phyloP scores from a whole-genome alignment of 2,329 filamentous ascomycete genomes.

The Davidsoniella virescens region DNA sequence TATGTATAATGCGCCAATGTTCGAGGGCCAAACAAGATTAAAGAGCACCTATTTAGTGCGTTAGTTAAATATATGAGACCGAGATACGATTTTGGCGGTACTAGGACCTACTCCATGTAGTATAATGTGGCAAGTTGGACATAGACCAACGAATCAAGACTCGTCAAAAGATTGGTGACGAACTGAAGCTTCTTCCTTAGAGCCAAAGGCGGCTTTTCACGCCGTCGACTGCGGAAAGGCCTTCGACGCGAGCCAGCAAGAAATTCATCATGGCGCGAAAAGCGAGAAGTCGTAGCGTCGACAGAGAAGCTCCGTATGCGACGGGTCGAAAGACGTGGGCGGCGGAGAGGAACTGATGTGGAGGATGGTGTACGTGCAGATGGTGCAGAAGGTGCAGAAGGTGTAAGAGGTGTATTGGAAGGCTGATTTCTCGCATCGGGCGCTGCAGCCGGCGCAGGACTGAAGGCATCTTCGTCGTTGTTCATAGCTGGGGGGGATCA shows the following conservation, averaged over 20 bases:
- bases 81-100: not conserved
- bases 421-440: not conserved
- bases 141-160: conserved; percentile 46
- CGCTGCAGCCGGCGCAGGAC: conserved; percentile 1
- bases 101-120: conserved; percentile 48
- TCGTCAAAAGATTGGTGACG: conserved; percentile 41
- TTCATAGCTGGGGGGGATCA: conserved; percentile 1
- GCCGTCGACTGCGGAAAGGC: conserved; percentile 19
- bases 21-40: conserved; percentile 45
- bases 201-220: conserved; percentile 24
- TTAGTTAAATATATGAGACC: conserved; percentile 10
- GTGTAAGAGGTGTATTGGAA: not conserved
- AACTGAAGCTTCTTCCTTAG: conserved; percentile 43
- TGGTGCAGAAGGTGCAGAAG: not conserved
- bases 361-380: conserved; percentile 4
- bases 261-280: conserved; percentile 9
- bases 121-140: conserved; percentile 49
- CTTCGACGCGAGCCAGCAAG: conserved; percentile 15
- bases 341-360: conserved; percentile 7
- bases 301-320: conserved; percentile 9
- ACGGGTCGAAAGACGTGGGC: conserved; percentile 1
- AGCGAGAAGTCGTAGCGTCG: conserved; percentile 7
- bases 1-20: conserved; percentile 44
- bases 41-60: conserved; percentile 38
- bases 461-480: conserved; percentile 1